These are phyloP conservation scores for Penicillium crustosum DNA, from an alignment of 2,329 filamentous ascomycete genomes.

Conservation along the genomic window DNA sequence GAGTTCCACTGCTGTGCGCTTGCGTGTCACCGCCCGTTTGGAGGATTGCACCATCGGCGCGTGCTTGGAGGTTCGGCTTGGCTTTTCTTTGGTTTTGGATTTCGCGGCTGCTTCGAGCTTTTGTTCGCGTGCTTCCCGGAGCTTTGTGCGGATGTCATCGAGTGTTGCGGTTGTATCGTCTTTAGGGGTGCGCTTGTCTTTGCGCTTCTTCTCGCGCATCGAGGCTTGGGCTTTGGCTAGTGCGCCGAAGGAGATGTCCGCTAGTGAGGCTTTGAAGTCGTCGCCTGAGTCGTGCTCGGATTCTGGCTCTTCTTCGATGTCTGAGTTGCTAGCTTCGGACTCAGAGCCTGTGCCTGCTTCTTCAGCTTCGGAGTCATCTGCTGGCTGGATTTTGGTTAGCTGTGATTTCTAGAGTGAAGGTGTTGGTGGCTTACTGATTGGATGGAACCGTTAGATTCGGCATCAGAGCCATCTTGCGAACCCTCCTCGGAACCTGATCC, in stretches of 20 bases:
- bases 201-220: conserved; percentile 48
- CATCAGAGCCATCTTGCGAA: conserved; percentile 21
- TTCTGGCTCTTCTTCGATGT: conserved; percentile 29
- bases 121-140: conserved; percentile 45
- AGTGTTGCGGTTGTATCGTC: conserved; percentile 27
- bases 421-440: conserved; percentile 17
- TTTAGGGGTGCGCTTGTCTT: conserved; percentile 19
- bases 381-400: background rate
- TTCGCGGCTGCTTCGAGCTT: background rate
- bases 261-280: conserved; percentile 45
- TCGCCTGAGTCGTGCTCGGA: conserved; percentile 33
- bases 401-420: background rate
- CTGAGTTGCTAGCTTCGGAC: conserved; percentile 38
- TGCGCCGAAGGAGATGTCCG: conserved; percentile 80
- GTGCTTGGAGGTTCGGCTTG: conserved; percentile 71
- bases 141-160: conserved; percentile 40
- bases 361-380: conserved; percentile 7
- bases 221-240: conserved; percentile 80
- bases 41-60: conserved; percentile 80
- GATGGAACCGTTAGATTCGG: conserved; percentile 15
- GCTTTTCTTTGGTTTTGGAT: conserved; percentile 34
- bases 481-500: conserved; percentile 26
- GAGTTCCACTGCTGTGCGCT: conserved; percentile 67
- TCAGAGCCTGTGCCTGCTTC: conserved; percentile 32
- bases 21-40: conserved; percentile 79